Evolutionary conservation across 768 basidiomycete genomes (phyloP), one percentile per base, ranked within the genome.

Genomic region (Leccinum broughii): DNA sequence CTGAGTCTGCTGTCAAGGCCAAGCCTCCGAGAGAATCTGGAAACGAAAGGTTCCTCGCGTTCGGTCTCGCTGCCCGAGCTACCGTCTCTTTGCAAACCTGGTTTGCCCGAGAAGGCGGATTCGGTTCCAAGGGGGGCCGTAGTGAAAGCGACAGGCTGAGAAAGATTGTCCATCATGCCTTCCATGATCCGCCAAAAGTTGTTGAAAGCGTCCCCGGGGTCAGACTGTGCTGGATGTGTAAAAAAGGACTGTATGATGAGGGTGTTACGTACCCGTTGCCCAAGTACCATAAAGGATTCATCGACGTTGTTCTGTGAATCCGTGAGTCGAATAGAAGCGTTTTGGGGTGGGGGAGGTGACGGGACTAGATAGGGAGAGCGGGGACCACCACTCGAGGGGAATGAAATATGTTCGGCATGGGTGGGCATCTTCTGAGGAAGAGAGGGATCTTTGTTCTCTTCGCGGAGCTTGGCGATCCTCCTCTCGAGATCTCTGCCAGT

Each of bases 131-230:
- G 80, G 15, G 93, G 91, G 14, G 87, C 86, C 7, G 89, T 92
- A 5, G 92, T 85, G 68, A 94, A 94, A 15, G 92, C 92, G 26
- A 85, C 78, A 0, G 83, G 83, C 66, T 92, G 90, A 4, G 90
- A 88, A n/a, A 94, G 80, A 66, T 92, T 89, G 66, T 93, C 90
- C 51, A 93, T 73, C 85, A 92, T 88, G 44, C 87, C 90, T 73
- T 93, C 90, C 79, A 93, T 88, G 53, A 90, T 89, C 65, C 83
- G 86, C 92, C 92, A 94, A 68, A 93, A 94, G 66, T 91, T 84
- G 68, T 92, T 92, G 77, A 94, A 94, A 5, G 90, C 87, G 68
- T 94, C 92, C 4, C 88, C 85, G 3, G 91, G 87, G 68, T 94
- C 92, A 60, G 87, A 87, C 89, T 89, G 62, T 57, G 57, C 46